Evolutionary conservation across 2,329 filamentous ascomycete genomes (phyloP).

Genomic region (Piedraia hortae): DNA sequence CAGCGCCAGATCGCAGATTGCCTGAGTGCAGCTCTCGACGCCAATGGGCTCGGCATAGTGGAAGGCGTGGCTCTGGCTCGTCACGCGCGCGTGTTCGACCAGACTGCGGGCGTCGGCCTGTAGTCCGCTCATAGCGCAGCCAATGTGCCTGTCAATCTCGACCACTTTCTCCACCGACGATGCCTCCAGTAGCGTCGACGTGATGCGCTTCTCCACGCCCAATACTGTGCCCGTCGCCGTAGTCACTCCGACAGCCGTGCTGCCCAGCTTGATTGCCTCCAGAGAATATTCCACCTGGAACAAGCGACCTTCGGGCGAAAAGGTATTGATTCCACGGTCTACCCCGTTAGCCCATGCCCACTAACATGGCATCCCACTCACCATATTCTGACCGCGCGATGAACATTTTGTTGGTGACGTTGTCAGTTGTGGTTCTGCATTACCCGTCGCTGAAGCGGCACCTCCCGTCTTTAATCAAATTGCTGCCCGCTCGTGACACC

Average conservation of each 20-base stretch:
- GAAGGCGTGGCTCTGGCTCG: constrained; percentile 90
- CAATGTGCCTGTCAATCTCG: constrained; percentile 95
- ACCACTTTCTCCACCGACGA: constrained; percentile 98
- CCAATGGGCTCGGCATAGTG: constrained; percentile 89
- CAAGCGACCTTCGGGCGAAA: constrained; percentile 95
- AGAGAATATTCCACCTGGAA: constrained; percentile 99
- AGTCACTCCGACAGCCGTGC: constrained; percentile 87
- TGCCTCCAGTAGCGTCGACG: constrained; percentile 85
- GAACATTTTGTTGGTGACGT: constrained; percentile 50
- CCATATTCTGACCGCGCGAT: constrained; percentile 99
- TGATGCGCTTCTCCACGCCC: constrained; percentile 96
- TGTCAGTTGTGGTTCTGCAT: background rate
- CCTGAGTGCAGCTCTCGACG: constrained; percentile 94
- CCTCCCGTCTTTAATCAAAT: constrained; percentile 1
- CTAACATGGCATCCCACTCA: constrained; percentile 23
- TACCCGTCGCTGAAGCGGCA: background rate
- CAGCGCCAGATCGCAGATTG: constrained; percentile 89
- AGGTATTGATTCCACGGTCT: constrained; percentile 99
- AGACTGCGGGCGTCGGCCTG: constrained; percentile 95
- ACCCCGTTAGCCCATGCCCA: too few species aligned
- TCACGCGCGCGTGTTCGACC: constrained; percentile 88
- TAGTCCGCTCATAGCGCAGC: constrained; percentile 92
- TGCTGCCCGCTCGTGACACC: too few species aligned
- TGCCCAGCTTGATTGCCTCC: constrained; percentile 98
- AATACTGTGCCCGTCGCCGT: constrained; percentile 88